phyloP scores from a whole-genome alignment of 2,329 filamentous ascomycete genomes.

The Leptographium radiaticola region DNA sequence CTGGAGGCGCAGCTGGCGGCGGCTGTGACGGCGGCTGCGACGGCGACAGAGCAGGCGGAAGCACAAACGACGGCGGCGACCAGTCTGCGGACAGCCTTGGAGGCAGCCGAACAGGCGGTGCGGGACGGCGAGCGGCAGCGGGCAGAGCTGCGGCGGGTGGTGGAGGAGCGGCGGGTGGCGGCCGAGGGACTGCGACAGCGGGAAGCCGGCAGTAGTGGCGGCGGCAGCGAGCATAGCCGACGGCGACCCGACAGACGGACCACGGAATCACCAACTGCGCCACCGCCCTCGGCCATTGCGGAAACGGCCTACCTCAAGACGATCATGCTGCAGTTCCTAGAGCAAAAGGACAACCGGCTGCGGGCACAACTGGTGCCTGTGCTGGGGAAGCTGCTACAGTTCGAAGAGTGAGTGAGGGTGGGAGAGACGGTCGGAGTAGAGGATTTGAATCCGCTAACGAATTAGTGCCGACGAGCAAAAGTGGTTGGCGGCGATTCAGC shows the following conservation, averaged over 20 bases:
- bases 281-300: conserved; percentile 9
- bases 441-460: neutral
- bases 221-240: conserved; percentile 22
- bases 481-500: conserved; percentile 65
- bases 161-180: conserved; percentile 65
- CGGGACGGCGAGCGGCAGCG: conserved; percentile 73
- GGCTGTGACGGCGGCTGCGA: conserved; percentile 59
- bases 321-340: conserved; percentile 67
- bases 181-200: conserved; percentile 57
- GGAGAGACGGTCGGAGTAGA: too few relatives aligned
- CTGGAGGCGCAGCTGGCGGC: conserved; percentile 49
- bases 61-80: conserved; percentile 68
- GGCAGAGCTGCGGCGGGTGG: conserved; percentile 55
- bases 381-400: conserved; percentile 60
- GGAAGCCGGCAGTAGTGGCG: conserved; percentile 22
- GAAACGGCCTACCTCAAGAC: conserved; percentile 65
- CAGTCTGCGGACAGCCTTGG: conserved; percentile 66
- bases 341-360: conserved; percentile 66
- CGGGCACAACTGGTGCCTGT: conserved; percentile 67
- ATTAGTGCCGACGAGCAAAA: conserved; percentile 61
- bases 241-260: too few relatives aligned
- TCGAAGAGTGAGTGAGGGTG: conserved; percentile 51
- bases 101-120: conserved; percentile 76
- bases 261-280: too few relatives aligned
- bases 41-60: conserved; percentile 56